Base-by-base conservation (phyloP, 768 basidiomycete species). In the Serendipita vermifera region DNA sequence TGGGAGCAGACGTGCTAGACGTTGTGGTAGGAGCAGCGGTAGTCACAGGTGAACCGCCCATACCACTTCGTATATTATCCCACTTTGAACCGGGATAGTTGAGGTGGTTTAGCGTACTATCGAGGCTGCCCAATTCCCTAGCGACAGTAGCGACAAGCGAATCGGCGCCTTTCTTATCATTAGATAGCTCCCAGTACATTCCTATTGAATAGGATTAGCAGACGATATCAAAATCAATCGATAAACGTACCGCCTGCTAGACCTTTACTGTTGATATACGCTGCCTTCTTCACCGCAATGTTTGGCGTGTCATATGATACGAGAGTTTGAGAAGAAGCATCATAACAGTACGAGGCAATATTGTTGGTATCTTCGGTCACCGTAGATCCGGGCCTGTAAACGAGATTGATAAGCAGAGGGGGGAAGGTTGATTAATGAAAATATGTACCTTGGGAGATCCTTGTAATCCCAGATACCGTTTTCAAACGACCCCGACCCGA, bases 381-480 rank as follows among this genome's bases (percentile, higher is more conserved):
- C 55, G 75, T 66, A 3, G 82, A 36, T 9, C n/a, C 9, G n/a
- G 35, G 35, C n/a, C 35, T 36, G n/a, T 9, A 36, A n/a, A n/a
- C n/a, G n/a, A n/a, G n/a, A n/a, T n/a, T n/a, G n/a, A n/a, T 36
- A 36, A n/a, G n/a, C 35, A n/a, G 9, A n/a, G n/a, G 35, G 9
- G 9, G 9, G 35, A n/a, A n/a, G 35, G 9, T 36, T 36, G 35
- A 9, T 9, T 9, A n/a, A 36, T n/a, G n/a, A 36, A n/a, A 36
- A 36, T 9, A 9, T n/a, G 9, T 36, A 36, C 35, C 35, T 36
- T 20, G 87, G 87, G 22, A 91, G 77, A 27, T 64, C 72, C 32
- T 80, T 80, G 72, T 89, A 87, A n/a, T 84, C 80, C 67, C 86
- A 89, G 59, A 85, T 74, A 39, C 82, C 83, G 41, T 80, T 77